These are phyloP conservation scores for Apium graveolens DNA, from an alignment of 129 eudicot species.

Conservation along the genomic window DNA sequence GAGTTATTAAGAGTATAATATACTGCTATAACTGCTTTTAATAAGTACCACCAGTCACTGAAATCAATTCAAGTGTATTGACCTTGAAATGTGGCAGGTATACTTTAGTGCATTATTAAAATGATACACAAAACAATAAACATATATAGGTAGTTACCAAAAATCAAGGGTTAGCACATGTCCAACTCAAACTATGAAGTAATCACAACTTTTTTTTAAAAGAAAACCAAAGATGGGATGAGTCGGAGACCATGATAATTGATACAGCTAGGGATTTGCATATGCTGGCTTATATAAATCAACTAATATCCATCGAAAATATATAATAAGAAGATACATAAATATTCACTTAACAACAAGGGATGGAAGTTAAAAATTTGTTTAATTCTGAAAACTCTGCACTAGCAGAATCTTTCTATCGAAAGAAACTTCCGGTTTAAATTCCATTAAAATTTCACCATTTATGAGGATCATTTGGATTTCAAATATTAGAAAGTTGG, in stretches of 20 bases:
- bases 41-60: not conserved
- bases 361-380: not conserved
- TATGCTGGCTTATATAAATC: not conserved
- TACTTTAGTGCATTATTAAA: too few species aligned
- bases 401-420: not conserved
- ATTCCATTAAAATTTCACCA: not conserved
- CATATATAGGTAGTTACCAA: not conserved
- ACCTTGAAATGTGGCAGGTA: constrained; percentile 21
- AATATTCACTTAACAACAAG: not conserved
- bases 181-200: not conserved
- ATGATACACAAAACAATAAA: not conserved
- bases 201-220: not conserved
- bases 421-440: not conserved
- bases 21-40: not conserved
- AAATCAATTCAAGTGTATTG: constrained; percentile 21
- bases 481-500: not conserved
- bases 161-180: constrained; percentile 3
- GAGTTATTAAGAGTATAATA: not conserved
- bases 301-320: not conserved
- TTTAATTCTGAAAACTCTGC: too few species aligned
- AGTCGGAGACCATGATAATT: constrained; percentile 28
- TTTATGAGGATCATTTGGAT: not conserved
- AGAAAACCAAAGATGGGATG: constrained; percentile 5
- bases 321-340: not conserved
- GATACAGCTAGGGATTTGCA: not conserved